Evolutionary conservation across 306 rosid species (phyloP).

Genomic region (Senna siamea): DNA sequence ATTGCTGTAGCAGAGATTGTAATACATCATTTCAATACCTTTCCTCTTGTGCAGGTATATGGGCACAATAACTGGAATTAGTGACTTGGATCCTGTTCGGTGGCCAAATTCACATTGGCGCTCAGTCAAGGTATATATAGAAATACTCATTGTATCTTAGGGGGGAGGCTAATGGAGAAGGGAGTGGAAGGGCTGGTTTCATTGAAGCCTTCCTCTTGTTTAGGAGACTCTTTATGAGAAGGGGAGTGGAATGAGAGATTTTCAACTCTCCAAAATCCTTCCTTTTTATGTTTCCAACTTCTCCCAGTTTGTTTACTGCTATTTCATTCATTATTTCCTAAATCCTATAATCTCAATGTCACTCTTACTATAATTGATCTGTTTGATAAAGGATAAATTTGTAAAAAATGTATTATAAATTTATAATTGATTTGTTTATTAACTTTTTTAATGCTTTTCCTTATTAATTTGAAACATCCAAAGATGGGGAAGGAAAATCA

Average conservation of each 20-base stretch:
- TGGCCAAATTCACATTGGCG: constrained; percentile 99
- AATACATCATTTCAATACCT: constrained; percentile 1
- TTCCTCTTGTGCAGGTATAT: constrained; percentile 52
- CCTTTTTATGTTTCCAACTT: background rate
- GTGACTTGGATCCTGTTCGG: constrained; percentile 82
- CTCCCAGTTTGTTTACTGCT: background rate
- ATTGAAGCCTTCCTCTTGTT: background rate
- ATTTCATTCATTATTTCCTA: no score
- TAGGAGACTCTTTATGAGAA: background rate
- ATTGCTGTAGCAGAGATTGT: constrained; percentile 7
- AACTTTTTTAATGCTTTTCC: background rate
- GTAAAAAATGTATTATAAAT: background rate
- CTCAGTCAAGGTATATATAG: constrained; percentile 61
- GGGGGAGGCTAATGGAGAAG: background rate
- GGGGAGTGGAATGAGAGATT: background rate
- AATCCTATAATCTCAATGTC: no score
- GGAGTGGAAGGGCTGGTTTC: background rate
- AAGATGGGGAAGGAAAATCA: background rate
- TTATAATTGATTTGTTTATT: background rate
- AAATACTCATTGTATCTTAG: constrained; percentile 1
- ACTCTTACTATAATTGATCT: no score
- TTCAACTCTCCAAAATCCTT: background rate
- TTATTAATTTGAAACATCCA: background rate
- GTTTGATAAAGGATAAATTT: background rate
- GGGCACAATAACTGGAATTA: constrained; percentile 98